phyloP scores from a whole-genome alignment of 768 basidiomycete genomes.

The Russula sp. region DNA sequence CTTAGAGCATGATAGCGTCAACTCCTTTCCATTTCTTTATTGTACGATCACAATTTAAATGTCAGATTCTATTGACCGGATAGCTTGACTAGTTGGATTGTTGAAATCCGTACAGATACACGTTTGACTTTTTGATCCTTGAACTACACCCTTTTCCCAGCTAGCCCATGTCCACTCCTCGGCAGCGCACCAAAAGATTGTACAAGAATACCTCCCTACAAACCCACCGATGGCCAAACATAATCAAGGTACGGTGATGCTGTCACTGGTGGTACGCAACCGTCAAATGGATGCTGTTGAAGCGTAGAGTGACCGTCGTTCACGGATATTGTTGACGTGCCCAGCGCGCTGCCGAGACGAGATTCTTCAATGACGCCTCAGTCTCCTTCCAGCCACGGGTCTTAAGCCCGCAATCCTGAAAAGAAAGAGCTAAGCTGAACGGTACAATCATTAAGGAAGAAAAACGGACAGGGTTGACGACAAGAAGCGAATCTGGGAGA shows the following conservation, averaged over 20 bases:
- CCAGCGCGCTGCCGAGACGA: conserved; percentile 91
- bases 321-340: conserved; percentile 81
- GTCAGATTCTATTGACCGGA: conserved; percentile 17
- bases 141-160: conserved; percentile 21
- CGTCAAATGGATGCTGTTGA: conserved; percentile 84
- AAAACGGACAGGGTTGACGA: conserved; percentile 76
- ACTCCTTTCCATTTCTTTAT: neutral
- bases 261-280: conserved; percentile 49
- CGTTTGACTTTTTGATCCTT: conserved; percentile 28
- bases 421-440: conserved; percentile 19
- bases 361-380: conserved; percentile 80
- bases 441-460: conserved; percentile 11
- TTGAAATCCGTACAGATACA: conserved; percentile 71
- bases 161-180: conserved; percentile 20
- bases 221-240: conserved; percentile 25
- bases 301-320: conserved; percentile 58
- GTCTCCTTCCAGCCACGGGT: conserved; percentile 99
- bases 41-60: neutral
- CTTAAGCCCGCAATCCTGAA: conserved; percentile 92
- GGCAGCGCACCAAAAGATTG: neutral
- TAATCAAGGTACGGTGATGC: conserved; percentile 19
- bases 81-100: conserved; percentile 51
- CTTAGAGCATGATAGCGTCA: neutral
- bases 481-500: conserved; percentile 76
- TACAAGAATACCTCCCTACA: conserved; percentile 23